phyloP scores from a whole-genome alignment of 768 basidiomycete genomes.

The Symmetrospora coprosmae region DNA sequence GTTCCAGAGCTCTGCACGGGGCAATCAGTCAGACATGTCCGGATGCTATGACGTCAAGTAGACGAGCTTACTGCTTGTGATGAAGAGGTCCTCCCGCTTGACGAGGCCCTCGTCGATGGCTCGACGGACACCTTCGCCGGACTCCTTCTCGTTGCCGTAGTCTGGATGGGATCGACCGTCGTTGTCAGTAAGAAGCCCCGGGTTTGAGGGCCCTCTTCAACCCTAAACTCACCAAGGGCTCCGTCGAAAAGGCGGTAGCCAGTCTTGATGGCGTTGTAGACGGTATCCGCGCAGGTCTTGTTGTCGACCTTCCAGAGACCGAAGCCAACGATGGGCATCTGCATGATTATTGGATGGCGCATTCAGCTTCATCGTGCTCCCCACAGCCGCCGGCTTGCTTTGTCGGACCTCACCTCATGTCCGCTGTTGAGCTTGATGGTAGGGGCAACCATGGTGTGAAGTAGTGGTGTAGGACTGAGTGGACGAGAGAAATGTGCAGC shows the following conservation, averaged over 20 bases:
- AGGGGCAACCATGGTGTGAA: slow-evolving; percentile 13
- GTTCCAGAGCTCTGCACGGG: slow-evolving; percentile 60
- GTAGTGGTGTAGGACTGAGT: too few relatives aligned
- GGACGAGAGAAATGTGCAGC: too few relatives aligned
- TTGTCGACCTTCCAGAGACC: slow-evolving; percentile 35
- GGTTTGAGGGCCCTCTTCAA: neutral
- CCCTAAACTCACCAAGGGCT: slow-evolving; percentile 9
- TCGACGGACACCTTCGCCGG: slow-evolving; percentile 59
- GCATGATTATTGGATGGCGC: too few relatives aligned
- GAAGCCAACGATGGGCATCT: slow-evolving; percentile 22
- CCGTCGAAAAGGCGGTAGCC: slow-evolving; percentile 79
- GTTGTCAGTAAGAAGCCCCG: neutral
- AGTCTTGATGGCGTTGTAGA: slow-evolving; percentile 37
- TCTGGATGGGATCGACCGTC: slow-evolving; percentile 39
- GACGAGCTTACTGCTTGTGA: too few relatives aligned
- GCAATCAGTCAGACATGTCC: neutral
- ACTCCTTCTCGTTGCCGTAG: slow-evolving; percentile 80
- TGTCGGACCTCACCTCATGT: neutral
- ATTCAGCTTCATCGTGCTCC: too few relatives aligned
- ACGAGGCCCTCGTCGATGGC: slow-evolving; percentile 71
- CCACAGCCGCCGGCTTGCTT: neutral
- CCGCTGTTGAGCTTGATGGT: slow-evolving; percentile 10
- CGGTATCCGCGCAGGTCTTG: slow-evolving; percentile 30
- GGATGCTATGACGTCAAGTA: slow-evolving; percentile 61
- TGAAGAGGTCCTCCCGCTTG: slow-evolving; percentile 74